Conservation (phyloP, 805 yeast species). For the Metschnikowia amazonensis region DNA sequence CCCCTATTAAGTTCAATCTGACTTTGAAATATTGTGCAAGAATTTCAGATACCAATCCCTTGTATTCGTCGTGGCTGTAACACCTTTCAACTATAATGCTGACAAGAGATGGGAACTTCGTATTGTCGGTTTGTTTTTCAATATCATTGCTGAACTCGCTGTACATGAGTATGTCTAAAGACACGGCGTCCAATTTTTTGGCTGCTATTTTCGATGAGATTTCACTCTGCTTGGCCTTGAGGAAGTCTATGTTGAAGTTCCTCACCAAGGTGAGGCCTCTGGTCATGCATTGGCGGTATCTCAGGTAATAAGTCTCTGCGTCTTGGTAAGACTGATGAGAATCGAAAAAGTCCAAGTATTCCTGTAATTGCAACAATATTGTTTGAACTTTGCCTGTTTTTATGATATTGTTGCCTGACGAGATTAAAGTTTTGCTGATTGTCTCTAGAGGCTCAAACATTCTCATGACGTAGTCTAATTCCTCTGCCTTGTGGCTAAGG, state of each 20-base stretch:
- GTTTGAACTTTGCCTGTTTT: constrained; percentile 33
- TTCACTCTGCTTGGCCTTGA: constrained; percentile 23
- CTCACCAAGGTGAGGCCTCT: constrained; percentile 73
- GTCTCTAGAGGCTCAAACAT: constrained; percentile 69
- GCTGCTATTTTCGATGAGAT: constrained; percentile 6
- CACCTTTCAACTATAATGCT: constrained; percentile 15
- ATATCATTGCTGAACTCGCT: constrained; percentile 16
- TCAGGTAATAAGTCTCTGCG: constrained; percentile 58
- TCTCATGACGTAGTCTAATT: constrained; percentile 46
- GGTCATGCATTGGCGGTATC: constrained; percentile 80
- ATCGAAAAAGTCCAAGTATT: constrained; percentile 58
- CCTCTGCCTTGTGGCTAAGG: constrained; percentile 39
- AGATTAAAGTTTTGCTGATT: constrained; percentile 63
- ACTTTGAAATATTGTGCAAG: constrained; percentile 57
- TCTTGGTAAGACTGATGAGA: constrained; percentile 57
- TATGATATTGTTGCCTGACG: constrained; percentile 64
- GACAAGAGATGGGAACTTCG: constrained; percentile 13
- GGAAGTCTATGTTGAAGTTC: constrained; percentile 54
- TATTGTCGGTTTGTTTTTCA: constrained; percentile 16
- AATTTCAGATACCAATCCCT: constrained; percentile 65
- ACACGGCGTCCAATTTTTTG: constrained; percentile 9
- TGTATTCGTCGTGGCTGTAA: constrained; percentile 47
- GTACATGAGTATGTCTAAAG: constrained; percentile 18
- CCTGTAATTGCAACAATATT: constrained; percentile 55
- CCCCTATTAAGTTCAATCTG: constrained; percentile 48